phyloP scores from a whole-genome alignment of 2,329 filamentous ascomycete genomes.

The Hypoxylon sp. region DNA sequence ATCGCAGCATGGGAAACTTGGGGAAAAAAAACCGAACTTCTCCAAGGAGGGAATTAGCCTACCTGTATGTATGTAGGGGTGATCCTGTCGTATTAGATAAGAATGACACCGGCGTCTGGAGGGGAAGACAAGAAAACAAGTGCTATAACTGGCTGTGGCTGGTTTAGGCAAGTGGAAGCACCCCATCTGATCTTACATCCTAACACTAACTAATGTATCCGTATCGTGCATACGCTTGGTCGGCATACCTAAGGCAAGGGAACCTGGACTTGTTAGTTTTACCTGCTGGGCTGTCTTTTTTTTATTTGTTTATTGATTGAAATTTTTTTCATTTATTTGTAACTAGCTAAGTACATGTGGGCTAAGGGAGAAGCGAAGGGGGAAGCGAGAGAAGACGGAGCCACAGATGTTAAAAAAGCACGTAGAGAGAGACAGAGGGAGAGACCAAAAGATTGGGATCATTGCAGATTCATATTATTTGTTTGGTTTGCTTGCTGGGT shows the following conservation, averaged over 20 bases:
- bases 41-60: constrained; percentile 18
- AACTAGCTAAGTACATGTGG: constrained; percentile 4
- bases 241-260: constrained; percentile 27
- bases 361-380: constrained; percentile 3
- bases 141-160: constrained; percentile 13
- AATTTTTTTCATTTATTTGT: constrained; percentile 19
- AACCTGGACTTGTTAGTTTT: constrained; percentile 1
- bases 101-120: constrained; percentile 24
- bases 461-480: constrained; percentile 36
- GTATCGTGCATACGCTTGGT: constrained; percentile 43
- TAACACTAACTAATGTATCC: constrained; percentile 39
- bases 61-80: background rate
- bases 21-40: constrained; percentile 10
- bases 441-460: constrained; percentile 13
- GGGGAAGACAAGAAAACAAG: background rate
- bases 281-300: constrained; percentile 2
- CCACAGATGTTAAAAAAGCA: constrained; percentile 18
- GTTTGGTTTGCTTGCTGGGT: constrained; percentile 24
- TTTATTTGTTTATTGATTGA: constrained; percentile 16
- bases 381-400: constrained; percentile 11
- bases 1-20: constrained; percentile 4
- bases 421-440: constrained; percentile 1
- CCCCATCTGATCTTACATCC: constrained; percentile 46
- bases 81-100: constrained; percentile 23
- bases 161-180: constrained; percentile 44